Percentiles rank a stretch among this genome's conserved stretches.
These are phyloP conservation scores for Lasiosphaeria ovina DNA, from an alignment of 495 filamentous ascomycete species.

Conservation along the genomic window DNA sequence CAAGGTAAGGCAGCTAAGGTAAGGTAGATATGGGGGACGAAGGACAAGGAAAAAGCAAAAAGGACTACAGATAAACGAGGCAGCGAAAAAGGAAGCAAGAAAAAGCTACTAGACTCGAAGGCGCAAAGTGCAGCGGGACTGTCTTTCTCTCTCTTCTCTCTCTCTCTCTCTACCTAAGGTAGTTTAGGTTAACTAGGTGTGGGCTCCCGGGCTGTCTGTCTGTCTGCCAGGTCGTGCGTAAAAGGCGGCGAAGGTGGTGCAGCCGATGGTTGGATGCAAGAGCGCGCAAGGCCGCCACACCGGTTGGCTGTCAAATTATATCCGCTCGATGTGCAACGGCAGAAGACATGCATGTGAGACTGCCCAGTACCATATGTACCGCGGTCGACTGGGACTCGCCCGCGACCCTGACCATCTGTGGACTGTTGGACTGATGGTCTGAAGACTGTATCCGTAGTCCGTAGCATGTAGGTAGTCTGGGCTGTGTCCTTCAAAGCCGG, in stretches of 20 bases:
- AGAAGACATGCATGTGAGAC: not conserved
- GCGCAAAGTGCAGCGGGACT: not conserved
- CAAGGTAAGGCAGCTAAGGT: too few relatives aligned
- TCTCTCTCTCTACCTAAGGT: too few relatives aligned
- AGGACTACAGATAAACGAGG: not conserved
- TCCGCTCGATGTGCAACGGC: slow-evolving; percentile 1
- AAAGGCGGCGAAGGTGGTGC: slow-evolving; percentile 6
- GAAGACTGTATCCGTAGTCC: too few relatives aligned
- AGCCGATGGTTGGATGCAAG: not conserved
- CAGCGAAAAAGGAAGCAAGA: not conserved
- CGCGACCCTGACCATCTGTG: too few relatives aligned
- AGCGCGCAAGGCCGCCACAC: slow-evolving; percentile 13
- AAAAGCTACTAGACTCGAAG: slow-evolving; percentile 2
- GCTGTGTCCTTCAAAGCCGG: too few relatives aligned
- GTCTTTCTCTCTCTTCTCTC: too few relatives aligned
- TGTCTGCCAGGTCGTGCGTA: not conserved
- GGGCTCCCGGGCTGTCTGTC: not conserved
- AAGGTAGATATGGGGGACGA: too few relatives aligned
- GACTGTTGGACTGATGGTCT: too few relatives aligned
- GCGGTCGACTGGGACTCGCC: too few relatives aligned
- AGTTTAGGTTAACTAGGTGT: too few relatives aligned
- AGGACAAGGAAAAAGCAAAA: not conserved
- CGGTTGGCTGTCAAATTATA: slow-evolving; percentile 11
- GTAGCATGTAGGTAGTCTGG: too few relatives aligned
- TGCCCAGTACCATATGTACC: too few relatives aligned